Conservation (phyloP, 306 rosid species). For the Dalbergia oliveri region DNA sequence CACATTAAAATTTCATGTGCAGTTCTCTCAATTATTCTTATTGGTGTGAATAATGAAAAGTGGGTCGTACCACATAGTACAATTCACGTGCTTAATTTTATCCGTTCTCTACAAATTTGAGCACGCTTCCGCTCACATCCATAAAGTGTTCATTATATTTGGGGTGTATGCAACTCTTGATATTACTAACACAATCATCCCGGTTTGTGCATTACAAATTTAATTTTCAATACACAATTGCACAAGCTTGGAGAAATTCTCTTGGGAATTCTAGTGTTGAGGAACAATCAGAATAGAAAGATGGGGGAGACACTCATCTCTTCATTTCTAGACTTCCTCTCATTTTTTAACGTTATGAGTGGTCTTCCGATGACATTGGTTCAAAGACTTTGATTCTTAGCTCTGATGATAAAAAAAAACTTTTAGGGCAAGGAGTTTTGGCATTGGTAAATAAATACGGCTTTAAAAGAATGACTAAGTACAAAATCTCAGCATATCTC, state of each 20-base stretch:
- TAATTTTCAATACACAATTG: conserved; percentile 73
- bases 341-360: conserved; percentile 85
- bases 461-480: conserved; percentile 73
- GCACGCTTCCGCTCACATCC: too few relatives aligned
- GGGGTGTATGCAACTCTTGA: too few relatives aligned
- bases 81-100: too few relatives aligned
- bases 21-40: too few relatives aligned
- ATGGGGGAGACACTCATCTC: conserved; percentile 77
- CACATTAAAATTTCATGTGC: too few relatives aligned
- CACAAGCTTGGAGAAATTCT: conserved; percentile 63
- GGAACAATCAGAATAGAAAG: conserved; percentile 71
- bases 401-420: conserved; percentile 68
- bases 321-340: conserved; percentile 7
- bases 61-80: too few relatives aligned
- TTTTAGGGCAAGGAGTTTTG: conserved; percentile 67
- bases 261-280: conserved; percentile 65
- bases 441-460: conserved; percentile 77
- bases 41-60: too few relatives aligned
- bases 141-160: too few relatives aligned
- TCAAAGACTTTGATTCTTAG: conserved; percentile 86
- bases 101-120: too few relatives aligned
- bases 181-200: too few relatives aligned
- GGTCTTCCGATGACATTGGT: conserved; percentile 98
- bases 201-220: conserved; percentile 68
- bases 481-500: conserved; percentile 55